Conservation (phyloP, 2,329 filamentous ascomycete genomes). For the Pyrenophora seminiperda region DNA sequence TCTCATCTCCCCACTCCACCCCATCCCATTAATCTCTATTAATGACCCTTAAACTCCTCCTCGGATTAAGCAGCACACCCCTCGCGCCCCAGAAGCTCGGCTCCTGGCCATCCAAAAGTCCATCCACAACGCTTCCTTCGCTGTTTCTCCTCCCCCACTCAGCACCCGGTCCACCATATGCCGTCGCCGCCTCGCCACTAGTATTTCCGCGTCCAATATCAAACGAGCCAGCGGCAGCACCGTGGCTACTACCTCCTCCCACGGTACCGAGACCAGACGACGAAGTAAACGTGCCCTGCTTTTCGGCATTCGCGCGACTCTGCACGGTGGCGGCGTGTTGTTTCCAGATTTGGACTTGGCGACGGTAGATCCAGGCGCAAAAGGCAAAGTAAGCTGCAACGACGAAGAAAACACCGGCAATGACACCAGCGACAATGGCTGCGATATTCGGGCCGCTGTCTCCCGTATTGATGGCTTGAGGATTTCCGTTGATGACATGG, state of each 20-base stretch:
- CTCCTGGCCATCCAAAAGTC: slow-evolving; percentile 66
- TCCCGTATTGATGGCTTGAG: slow-evolving; percentile 15
- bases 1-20: not conserved
- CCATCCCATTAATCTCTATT: slow-evolving; percentile 56
- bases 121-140: slow-evolving; percentile 59
- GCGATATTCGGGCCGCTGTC: slow-evolving; percentile 54
- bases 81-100: slow-evolving; percentile 70
- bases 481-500: slow-evolving; percentile 41
- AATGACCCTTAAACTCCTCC: slow-evolving; percentile 71
- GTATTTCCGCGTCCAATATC: slow-evolving; percentile 17
- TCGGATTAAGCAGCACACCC: slow-evolving; percentile 68
- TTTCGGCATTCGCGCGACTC: slow-evolving; percentile 56
- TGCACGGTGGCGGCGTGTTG: slow-evolving; percentile 70
- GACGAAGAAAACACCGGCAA: slow-evolving; percentile 69
- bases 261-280: slow-evolving; percentile 20
- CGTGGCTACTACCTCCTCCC: slow-evolving; percentile 22
- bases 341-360: slow-evolving; percentile 72
- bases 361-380: slow-evolving; percentile 74
- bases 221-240: slow-evolving; percentile 27
- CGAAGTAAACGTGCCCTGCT: slow-evolving; percentile 35
- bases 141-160: slow-evolving; percentile 47
- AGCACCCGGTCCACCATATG: slow-evolving; percentile 26
- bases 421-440: slow-evolving; percentile 62
- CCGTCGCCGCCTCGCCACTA: slow-evolving; percentile 17
- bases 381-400: slow-evolving; percentile 70